Base-by-base conservation (phyloP, 495 filamentous ascomycete genomes). In the Penicillium fimorum region DNA sequence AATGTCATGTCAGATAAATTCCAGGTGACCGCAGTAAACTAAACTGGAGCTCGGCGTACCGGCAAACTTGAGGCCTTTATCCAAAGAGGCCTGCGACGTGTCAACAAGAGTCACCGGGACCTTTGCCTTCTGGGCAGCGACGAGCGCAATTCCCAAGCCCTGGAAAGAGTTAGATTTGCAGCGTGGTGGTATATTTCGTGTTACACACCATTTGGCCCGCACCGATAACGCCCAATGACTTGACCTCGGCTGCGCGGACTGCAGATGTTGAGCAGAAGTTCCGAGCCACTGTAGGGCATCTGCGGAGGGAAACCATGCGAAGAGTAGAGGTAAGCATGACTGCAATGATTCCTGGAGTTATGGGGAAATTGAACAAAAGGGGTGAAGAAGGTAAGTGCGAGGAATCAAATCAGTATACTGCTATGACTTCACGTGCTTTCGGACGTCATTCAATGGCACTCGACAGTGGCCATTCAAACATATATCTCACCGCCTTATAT, bases 61-160 rank as follows among this genome's bases (percentile, higher is more conserved):
- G 63, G 92, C 91, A 75, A 99, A 97, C 57, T 84, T 87, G 35
- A 97, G 70, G 29, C 92, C 91, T 72, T 95, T 97, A 67, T 97
- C 86, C 51, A 99, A 77, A n/a, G 92, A 88, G 27, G 84, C 83
- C 71, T 95, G 85, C 2, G 86, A 92, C 62, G 69, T 89, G 70
- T 99, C 94, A 27, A 99, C 81, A 25, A 99, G 70, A 25, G 85
- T 91, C 2, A 99, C 93, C 4, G 92, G 89, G 7, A 97, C 83
- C 59, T 83, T 71, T 27, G 91, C 93, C 75, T 82, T 92, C 56
- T 88, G 85, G 43, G 94, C 91, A 47, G 95, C 95, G 18, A 97
- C 94, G 25, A 99, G 81, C 13, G 94, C 95, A 68, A 99, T 97
- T 48, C 95, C 95, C 48, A 99, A 79, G 57, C 95, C 94, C 94